These are phyloP conservation scores for Aspergillus sp. DNA, from an alignment of 2,329 filamentous ascomycete species.

Conservation along the genomic window DNA sequence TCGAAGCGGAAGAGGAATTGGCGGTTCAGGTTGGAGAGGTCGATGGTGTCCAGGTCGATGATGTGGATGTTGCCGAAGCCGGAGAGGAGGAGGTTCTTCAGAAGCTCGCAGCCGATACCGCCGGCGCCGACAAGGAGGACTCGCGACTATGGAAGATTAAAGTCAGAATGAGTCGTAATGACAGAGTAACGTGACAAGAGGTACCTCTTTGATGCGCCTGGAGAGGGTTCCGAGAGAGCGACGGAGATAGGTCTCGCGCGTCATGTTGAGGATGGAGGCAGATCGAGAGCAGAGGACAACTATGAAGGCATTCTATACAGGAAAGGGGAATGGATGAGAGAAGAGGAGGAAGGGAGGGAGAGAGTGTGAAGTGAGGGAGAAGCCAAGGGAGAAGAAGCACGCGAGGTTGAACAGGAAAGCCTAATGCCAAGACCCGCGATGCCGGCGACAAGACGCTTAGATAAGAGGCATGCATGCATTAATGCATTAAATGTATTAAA, in stretches of 20 bases:
- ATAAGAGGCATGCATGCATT: too few relatives aligned
- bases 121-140: slow-evolving; percentile 93
- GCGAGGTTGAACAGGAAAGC: slow-evolving; percentile 1
- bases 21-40: slow-evolving; percentile 92
- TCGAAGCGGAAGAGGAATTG: slow-evolving; percentile 95
- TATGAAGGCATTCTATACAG: slow-evolving; percentile 2
- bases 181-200: slow-evolving; percentile 4
- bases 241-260: slow-evolving; percentile 33
- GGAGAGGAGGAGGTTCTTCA: slow-evolving; percentile 89
- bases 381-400: slow-evolving; percentile 5
- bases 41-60: slow-evolving; percentile 96
- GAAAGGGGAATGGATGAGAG: not conserved
- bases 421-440: too few relatives aligned
- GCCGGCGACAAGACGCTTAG: too few relatives aligned
- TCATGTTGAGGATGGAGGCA: slow-evolving; percentile 18
- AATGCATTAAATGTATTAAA: too few relatives aligned
- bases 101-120: slow-evolving; percentile 91
- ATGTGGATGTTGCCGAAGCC: slow-evolving; percentile 91
- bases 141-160: slow-evolving; percentile 53
- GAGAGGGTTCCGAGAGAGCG: slow-evolving; percentile 36
- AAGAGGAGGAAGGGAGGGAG: slow-evolving; percentile 1
- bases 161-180: not conserved
- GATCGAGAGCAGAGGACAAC: not conserved
- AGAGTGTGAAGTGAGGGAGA: slow-evolving; percentile 4
- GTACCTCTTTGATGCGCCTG: slow-evolving; percentile 33